phyloP scores from a whole-genome alignment of 495 filamentous ascomycete genomes.

The Parathielavia appendiculata region DNA sequence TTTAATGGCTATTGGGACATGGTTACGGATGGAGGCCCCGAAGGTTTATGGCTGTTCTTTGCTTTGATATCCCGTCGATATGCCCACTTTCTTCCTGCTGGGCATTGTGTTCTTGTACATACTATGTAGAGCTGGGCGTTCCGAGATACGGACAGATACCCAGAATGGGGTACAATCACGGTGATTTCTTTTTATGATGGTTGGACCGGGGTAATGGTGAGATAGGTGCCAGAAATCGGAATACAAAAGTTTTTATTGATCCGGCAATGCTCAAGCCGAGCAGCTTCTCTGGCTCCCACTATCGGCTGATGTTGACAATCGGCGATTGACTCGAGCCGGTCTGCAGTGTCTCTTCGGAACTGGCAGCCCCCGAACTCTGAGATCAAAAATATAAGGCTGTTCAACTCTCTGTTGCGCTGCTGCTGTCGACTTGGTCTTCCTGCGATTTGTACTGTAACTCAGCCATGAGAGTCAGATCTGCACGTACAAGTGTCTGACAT shows the following conservation, averaged over 20 bases:
- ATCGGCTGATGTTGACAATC: too few relatives aligned
- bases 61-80: constrained; percentile 25
- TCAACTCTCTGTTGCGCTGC: too few relatives aligned
- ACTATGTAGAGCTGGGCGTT: constrained; percentile 19
- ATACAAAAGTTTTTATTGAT: neutral
- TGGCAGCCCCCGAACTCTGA: too few relatives aligned
- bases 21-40: constrained; percentile 14
- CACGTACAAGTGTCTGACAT: too few relatives aligned
- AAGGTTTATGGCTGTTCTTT: constrained; percentile 17
- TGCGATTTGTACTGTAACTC: too few relatives aligned
- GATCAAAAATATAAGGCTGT: too few relatives aligned
- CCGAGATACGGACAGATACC: constrained; percentile 25
- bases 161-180: constrained; percentile 16
- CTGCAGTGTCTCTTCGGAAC: too few relatives aligned
- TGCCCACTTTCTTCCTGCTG: constrained; percentile 15
- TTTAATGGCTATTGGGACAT: constrained; percentile 28
- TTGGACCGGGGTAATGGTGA: constrained; percentile 9
- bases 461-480: too few relatives aligned
- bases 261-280: too few relatives aligned
- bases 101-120: constrained; percentile 31
- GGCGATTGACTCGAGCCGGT: too few relatives aligned
- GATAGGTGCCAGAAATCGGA: neutral
- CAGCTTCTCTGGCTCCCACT: too few relatives aligned
- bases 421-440: too few relatives aligned
- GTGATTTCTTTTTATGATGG: constrained; percentile 1